Base-by-base conservation (phyloP, 768 basidiomycete genomes). In the Roridomyces roridus region DNA sequence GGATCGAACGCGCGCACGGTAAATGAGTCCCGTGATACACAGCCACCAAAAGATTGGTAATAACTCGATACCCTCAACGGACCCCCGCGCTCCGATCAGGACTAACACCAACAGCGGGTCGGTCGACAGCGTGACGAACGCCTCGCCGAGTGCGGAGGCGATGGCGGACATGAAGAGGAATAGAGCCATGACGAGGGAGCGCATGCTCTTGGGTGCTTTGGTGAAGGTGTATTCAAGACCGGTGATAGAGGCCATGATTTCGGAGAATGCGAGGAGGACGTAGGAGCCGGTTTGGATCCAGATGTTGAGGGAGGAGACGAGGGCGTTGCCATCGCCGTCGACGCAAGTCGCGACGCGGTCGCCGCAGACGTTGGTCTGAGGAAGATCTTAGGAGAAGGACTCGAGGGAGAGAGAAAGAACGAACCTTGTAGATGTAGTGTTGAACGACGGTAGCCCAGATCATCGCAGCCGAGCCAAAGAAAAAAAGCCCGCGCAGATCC, bases 51-150 rank as follows among this genome's bases (percentile, higher is more conserved):
- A n/a, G n/a, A n/a, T n/a, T n/a, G n/a, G n/a, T n/a, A n/a, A n/a
- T n/a, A n/a, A n/a, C n/a, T n/a, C n/a, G n/a, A n/a, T n/a, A n/a
- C n/a, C n/a, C n/a, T n/a, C n/a, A n/a, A n/a, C n/a, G n/a, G n/a
- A n/a, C n/a, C n/a, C n/a, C n/a, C n/a, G n/a, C n/a, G n/a, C n/a
- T n/a, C n/a, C n/a, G n/a, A n/a, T n/a, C n/a, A n/a, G n/a, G n/a
- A n/a, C n/a, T n/a, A n/a, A n/a, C n/a, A n/a, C n/a, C n/a, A 85
- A 74, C 7, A 81, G 67, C 15, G 81, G 84, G 67, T 85, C 84
- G 2, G 64, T 64, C 11, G 80, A 78, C 56, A 85, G 72, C 10
- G 80, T 71, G 52, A 82, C 80, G 40, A 82, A 81, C 6, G 81
- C 82, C 65, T 84, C 82, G 51, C 75, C 74, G 39, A 84, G 44